phyloP scores from a whole-genome alignment of 2,329 filamentous ascomycete species.

The Phaeosphaeria sp. region DNA sequence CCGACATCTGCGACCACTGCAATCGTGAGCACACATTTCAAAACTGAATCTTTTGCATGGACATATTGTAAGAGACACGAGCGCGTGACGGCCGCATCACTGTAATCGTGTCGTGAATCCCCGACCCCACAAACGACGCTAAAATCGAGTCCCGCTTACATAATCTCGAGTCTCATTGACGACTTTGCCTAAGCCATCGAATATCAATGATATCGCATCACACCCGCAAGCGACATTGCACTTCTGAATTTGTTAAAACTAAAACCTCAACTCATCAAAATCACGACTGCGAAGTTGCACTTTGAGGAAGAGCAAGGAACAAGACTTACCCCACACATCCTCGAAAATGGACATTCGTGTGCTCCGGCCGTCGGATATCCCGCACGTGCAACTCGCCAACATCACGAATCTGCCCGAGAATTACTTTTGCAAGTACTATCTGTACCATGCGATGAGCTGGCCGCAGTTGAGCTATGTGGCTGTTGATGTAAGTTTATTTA shows the following conservation, averaged over 20 bases:
- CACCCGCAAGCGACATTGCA: too few species aligned
- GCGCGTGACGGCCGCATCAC: too few species aligned
- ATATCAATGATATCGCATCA: constrained; percentile 1
- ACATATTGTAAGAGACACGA: too few species aligned
- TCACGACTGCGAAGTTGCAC: too few species aligned
- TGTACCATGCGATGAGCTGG: constrained; percentile 98
- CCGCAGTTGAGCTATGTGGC: constrained; percentile 96
- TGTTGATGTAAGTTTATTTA: constrained; percentile 69
- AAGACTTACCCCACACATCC: background rate
- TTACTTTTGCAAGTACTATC: constrained; percentile 99
- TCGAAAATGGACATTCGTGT: constrained; percentile 84
- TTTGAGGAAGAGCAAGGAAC: constrained; percentile 5
- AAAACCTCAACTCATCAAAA: too few species aligned
- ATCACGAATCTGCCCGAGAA: constrained; percentile 99
- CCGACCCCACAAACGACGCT: constrained; percentile 10
- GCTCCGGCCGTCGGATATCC: constrained; percentile 82
- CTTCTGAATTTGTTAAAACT: too few species aligned
- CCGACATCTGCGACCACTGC: background rate
- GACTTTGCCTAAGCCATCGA: constrained; percentile 4
- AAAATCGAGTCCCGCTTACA: constrained; percentile 13
- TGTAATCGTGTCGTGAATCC: background rate
- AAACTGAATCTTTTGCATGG: too few species aligned
- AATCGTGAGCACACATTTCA: background rate
- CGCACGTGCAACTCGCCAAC: constrained; percentile 95
- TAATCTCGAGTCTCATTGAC: constrained; percentile 13